These are phyloP conservation scores for Mayamaea pseudoterrestris DNA, from an alignment of 108 stramenopile genomes.

Conservation along the genomic window DNA sequence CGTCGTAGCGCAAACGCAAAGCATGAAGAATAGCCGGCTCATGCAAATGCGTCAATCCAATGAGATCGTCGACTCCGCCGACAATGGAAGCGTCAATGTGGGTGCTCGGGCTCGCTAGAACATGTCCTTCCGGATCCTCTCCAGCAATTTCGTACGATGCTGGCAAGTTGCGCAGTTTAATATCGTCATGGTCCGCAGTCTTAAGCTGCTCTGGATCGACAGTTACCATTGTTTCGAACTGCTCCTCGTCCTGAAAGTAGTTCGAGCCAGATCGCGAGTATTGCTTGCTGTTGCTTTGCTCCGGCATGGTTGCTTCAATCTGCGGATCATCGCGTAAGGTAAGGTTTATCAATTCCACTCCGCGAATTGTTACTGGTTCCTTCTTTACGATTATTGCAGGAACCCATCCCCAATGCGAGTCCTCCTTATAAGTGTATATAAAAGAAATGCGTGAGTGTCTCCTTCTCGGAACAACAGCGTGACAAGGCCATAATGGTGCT, in stretches of 20 bases:
- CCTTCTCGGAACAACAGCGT: no score
- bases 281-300: constrained; percentile 7
- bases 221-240: constrained; percentile 35
- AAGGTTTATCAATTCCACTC: constrained; percentile 49
- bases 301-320: constrained; percentile 12
- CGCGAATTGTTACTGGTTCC: constrained; percentile 35
- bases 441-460: no score
- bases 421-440: no score
- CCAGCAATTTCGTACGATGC: constrained; percentile 29
- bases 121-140: constrained; percentile 43
- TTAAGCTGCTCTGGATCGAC: constrained; percentile 62
- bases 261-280: constrained; percentile 12
- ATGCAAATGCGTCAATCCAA: constrained; percentile 71
- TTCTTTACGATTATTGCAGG: constrained; percentile 64
- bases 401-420: constrained; percentile 84
- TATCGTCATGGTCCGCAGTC: constrained; percentile 60
- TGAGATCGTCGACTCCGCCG: constrained; percentile 69
- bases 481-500: no score
- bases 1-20: constrained; percentile 59
- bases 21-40: constrained; percentile 80
- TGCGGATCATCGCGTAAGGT: constrained; percentile 39
- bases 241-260: constrained; percentile 36
- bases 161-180: constrained; percentile 70
- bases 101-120: constrained; percentile 28
- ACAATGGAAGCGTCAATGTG: constrained; percentile 18